These are phyloP conservation scores for Pisolithus orientalis DNA, from an alignment of 768 basidiomycete genomes.

Conservation along the genomic window DNA sequence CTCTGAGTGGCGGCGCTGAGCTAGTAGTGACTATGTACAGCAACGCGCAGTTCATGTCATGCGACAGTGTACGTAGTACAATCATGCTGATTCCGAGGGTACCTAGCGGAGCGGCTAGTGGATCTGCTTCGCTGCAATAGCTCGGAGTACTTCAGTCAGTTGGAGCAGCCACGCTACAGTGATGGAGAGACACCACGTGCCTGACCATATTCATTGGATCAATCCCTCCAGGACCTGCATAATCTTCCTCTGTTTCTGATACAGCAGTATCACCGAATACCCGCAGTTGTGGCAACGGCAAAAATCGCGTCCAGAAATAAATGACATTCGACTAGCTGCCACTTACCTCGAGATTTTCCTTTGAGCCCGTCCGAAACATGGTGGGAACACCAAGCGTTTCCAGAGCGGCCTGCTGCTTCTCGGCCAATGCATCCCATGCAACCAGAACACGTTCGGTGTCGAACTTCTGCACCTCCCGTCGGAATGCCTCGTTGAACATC, in stretches of 20 bases:
- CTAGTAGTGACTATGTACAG: no score
- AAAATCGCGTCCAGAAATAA: not conserved
- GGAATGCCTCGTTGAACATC: slow-evolving; percentile 62
- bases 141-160: not conserved
- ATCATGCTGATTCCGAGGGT: not conserved
- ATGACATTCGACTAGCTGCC: not conserved
- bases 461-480: slow-evolving; percentile 59
- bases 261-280: slow-evolving; percentile 1
- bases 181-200: not conserved
- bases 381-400: slow-evolving; percentile 58
- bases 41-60: no score
- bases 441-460: slow-evolving; percentile 63
- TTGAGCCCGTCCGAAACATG: slow-evolving; percentile 55
- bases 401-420: slow-evolving; percentile 62
- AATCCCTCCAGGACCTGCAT: slow-evolving; percentile 61
- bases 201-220: slow-evolving; percentile 15
- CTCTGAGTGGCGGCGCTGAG: no score
- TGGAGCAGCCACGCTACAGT: not conserved
- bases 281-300: not conserved
- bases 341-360: slow-evolving; percentile 52
- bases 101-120: no score
- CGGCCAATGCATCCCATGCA: slow-evolving; percentile 72
- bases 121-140: no score
- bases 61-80: no score
- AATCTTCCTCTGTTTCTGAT: slow-evolving; percentile 65